Base-by-base conservation (phyloP, 2,329 filamentous ascomycete species). In the Cladorrhinum sp. region DNA sequence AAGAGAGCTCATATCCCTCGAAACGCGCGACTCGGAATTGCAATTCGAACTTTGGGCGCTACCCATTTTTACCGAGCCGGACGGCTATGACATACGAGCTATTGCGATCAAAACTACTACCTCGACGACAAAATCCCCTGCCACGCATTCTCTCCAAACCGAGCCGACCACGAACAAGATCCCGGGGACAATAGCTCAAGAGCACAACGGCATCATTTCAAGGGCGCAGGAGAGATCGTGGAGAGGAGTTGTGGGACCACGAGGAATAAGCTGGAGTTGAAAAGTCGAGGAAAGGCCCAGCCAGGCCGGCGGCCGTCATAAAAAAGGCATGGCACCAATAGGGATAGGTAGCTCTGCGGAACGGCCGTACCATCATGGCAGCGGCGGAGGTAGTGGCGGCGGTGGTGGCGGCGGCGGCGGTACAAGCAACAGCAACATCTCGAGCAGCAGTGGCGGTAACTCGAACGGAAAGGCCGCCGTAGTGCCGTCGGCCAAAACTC, bases 391-490 rank as follows among this genome's bases (percentile, higher is more conserved):
- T 27, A 22, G 18, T 20, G n/a, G 8, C 27, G 20, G 29, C 29
- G 16, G 27, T n/a, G 52, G 52, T 3, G 32, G 52, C 20, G 13
- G 6, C 24, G 13, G 13, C 27, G 25, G 16, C 27, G 22, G 13
- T 7, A 7, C 29, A 32, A 13, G 51, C 24, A n/a, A n/a, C n/a
- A n/a, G n/a, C n/a, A n/a, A n/a, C n/a, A n/a, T n/a, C n/a, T n/a
- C n/a, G n/a, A 55, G 12, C 51, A 45, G 20, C 29, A 36, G 32
- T 23, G 45, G 52, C 45, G 22, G 45, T 24, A 49, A 24, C 18
- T 36, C 71, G 75, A 65, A 77, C 77, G 65, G 81, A 80, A 66
- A 76, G 77, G 54, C 49, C 38, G 58, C 61, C 8, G 64, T 65
- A 23, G 67, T 65, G 25, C 70, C 75, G n/a, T n/a, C n/a, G 57